Evolutionary conservation across 148 eudicot species (phyloP), one percentile per base, ranked within the genome.

Genomic region (Fagopyrum homotropicum): DNA sequence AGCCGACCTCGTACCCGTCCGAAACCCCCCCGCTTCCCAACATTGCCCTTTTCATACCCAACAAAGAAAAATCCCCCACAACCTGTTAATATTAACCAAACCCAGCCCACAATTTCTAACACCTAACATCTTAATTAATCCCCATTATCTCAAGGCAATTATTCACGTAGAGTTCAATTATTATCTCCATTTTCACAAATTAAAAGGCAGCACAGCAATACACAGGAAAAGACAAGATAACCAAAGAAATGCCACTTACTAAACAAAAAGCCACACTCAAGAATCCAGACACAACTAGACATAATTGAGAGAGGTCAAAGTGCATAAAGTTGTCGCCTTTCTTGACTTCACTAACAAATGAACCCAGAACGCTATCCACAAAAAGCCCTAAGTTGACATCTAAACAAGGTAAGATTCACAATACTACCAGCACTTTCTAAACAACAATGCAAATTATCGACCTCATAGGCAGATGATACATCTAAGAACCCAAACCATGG

Each of bases 11-110:
- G 91, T 87, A 89, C 93, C 96, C 93, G 88, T 88, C 90, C 83
- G 88, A 87, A 75, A 90, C 85, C 92, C 97, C 97, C 97, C 97
- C 97, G 94, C 95, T 81, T 88, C 97, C 93, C 88, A 82, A 90
- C 93, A 87, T 88, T 84, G 91, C 90, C 97, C 97, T 92, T 88
- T 85, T 52, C 82, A 86, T 84, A 89, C 92, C 94, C 85, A 84
- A 83, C 75, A 74, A 80, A 80, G 84, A 81, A 85, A 85, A 90
- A 82, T 79, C 84, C 93, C 93, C 93, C 89, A 85, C 89, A 88
- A 87, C 90, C 93, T 79, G 93, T 92, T 90, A 92, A 92, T 92
- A 87, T 66, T 85, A 88, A 85, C 93, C 87, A 89, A 82, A 75
- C 97, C 97, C 93, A 83, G 79, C 95, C 97, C 93, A 82, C 84